Conservation (phyloP, 2,329 filamentous ascomycete genomes). For the Dendrostoma leiphaemia region DNA sequence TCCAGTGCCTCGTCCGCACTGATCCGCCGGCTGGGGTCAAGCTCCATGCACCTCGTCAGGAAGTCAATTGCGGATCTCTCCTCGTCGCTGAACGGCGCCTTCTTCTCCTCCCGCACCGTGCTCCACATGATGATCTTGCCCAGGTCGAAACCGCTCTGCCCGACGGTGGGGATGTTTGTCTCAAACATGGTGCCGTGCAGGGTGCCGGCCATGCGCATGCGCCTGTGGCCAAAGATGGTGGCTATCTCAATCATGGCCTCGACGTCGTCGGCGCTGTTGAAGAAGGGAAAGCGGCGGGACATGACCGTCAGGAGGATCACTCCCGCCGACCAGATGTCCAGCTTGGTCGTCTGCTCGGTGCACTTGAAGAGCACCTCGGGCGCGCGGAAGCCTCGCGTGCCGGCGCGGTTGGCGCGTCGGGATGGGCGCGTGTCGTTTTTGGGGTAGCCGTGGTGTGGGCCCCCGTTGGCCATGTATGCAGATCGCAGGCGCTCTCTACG, state of each 20-base stretch:
- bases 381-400: slow-evolving; percentile 91
- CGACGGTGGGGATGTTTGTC: slow-evolving; percentile 88
- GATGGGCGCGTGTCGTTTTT: slow-evolving; percentile 87
- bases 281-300: slow-evolving; percentile 91
- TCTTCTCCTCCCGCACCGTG: slow-evolving; percentile 64
- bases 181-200: slow-evolving; percentile 91
- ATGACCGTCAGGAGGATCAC: slow-evolving; percentile 97
- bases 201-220: slow-evolving; percentile 79
- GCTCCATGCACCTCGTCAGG: slow-evolving; percentile 68
- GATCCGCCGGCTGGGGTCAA: slow-evolving; percentile 72
- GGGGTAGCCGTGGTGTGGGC: slow-evolving; percentile 68
- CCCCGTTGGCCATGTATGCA: slow-evolving; percentile 56
- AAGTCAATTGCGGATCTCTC: slow-evolving; percentile 75
- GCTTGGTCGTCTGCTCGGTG: slow-evolving; percentile 87
- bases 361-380: slow-evolving; percentile 97
- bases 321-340: slow-evolving; percentile 95
- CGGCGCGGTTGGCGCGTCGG: slow-evolving; percentile 87
- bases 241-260: slow-evolving; percentile 97
- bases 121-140: slow-evolving; percentile 97
- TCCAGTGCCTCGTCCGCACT: slow-evolving; percentile 71
- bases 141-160: slow-evolving; percentile 78
- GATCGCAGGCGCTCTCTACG: slow-evolving; percentile 59
- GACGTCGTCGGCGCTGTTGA: slow-evolving; percentile 97
- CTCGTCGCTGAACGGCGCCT: slow-evolving; percentile 56
- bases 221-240: slow-evolving; percentile 83